Evolutionary conservation across 2,329 filamentous ascomycete genomes (phyloP).

Genomic region (Parastagonospora nodorum): DNA sequence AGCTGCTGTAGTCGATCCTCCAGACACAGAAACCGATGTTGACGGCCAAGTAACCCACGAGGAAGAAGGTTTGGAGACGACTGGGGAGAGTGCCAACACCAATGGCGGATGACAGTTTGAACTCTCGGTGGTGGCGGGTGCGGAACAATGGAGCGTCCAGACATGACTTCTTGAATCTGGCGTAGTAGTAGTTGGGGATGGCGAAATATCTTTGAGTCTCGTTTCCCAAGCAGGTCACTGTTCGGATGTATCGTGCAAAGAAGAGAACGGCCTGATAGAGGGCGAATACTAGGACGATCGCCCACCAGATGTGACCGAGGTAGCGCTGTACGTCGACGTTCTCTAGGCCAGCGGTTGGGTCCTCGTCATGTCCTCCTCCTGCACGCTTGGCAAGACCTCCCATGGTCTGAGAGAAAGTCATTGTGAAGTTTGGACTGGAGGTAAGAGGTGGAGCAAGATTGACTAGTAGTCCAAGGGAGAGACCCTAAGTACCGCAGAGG

Average conservation of each 20-base stretch:
- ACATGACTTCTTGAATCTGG: slow-evolving; percentile 53
- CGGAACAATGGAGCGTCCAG: slow-evolving; percentile 55
- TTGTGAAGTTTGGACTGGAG: slow-evolving; percentile 11
- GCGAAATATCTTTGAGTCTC: slow-evolving; percentile 81
- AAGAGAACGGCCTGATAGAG: slow-evolving; percentile 68
- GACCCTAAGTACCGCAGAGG: slow-evolving; percentile 13
- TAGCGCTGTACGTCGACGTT: slow-evolving; percentile 45
- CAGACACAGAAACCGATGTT: slow-evolving; percentile 54
- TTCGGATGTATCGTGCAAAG: slow-evolving; percentile 71
- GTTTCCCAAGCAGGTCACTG: slow-evolving; percentile 76
- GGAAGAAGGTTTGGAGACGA: slow-evolving; percentile 54
- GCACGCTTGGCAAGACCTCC: slow-evolving; percentile 25
- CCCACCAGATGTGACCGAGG: slow-evolving; percentile 58
- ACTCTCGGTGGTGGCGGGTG: slow-evolving; percentile 57
- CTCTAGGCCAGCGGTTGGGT: slow-evolving; percentile 33
- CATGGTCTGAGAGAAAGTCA: slow-evolving; percentile 30
- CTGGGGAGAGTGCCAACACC: slow-evolving; percentile 57
- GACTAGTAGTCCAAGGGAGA: slow-evolving; percentile 19
- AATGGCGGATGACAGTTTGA: slow-evolving; percentile 55
- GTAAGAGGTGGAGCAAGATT: slow-evolving; percentile 15
- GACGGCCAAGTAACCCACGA: slow-evolving; percentile 55
- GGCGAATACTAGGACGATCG: slow-evolving; percentile 66
- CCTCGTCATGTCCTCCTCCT: slow-evolving; percentile 29
- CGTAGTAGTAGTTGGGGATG: slow-evolving; percentile 58
- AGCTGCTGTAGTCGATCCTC: slow-evolving; percentile 66